A percentile compares a stretch with the other conserved stretches of the same genome.
Conservation (phyloP, 306 rosid species). For the Inga oerstediana region DNA sequence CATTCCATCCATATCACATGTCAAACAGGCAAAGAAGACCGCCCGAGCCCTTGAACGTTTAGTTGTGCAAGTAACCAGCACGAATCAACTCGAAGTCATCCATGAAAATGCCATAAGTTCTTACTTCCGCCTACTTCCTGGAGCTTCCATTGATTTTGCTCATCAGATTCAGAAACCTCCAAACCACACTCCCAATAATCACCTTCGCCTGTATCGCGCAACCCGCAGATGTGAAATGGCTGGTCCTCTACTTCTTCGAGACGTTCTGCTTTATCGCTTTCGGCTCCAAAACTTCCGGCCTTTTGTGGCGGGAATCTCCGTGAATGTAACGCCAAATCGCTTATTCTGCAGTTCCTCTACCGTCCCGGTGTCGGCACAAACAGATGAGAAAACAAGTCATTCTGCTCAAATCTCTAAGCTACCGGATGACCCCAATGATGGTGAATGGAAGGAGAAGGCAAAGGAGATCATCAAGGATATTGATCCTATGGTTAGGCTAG, state of each 20-base stretch:
- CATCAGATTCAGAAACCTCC: background rate
- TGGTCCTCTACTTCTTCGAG: conserved; percentile 48
- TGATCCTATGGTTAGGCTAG: conserved; percentile 56
- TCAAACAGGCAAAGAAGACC: too few species aligned
- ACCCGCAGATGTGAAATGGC: conserved; percentile 49
- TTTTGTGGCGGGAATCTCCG: conserved; percentile 28
- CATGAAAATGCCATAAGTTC: background rate
- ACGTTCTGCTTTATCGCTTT: conserved; percentile 50
- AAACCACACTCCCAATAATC: background rate
- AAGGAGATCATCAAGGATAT: conserved; percentile 66
- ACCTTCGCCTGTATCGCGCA: background rate
- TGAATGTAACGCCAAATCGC: conserved; percentile 32
- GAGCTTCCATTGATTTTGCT: background rate
- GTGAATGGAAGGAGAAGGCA: conserved; percentile 71
- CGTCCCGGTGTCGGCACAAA: conserved; percentile 33
- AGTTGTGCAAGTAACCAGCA: too few species aligned
- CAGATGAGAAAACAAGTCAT: conserved; percentile 36
- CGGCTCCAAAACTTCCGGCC: conserved; percentile 42
- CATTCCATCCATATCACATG: too few species aligned
- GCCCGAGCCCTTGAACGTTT: too few species aligned
- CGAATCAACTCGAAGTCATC: too few species aligned
- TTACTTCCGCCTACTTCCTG: background rate
- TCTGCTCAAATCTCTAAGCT: conserved; percentile 28
- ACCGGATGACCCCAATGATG: conserved; percentile 52
- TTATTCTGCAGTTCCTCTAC: conserved; percentile 46